Base-by-base conservation (phyloP, 495 filamentous ascomycete species). In the Xylaria flabelliformis region DNA sequence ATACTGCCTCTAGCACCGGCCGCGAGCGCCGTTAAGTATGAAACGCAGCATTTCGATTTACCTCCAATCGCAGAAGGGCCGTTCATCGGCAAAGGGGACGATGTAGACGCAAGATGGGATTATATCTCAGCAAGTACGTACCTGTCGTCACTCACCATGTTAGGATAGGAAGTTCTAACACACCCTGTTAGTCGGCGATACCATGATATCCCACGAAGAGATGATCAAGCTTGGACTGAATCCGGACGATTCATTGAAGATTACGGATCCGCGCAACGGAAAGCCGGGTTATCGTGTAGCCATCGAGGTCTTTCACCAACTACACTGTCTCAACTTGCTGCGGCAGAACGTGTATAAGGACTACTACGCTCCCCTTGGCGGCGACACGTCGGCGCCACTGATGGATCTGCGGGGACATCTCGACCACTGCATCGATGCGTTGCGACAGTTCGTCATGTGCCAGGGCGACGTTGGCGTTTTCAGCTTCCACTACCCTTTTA, bases 291-390 rank as follows among this genome's bases (percentile, higher is more conserved):
- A 85, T 71, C 79, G 86, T 15, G 83, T 86, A 1, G 85, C 83
- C 8, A 74, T 89, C n/a, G 86, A 89, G 64, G 84, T 88, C 2
- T 88, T 89, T 77, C 85, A 89, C 75, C 85, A 89, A 75, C 78
- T 89, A 24, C 85, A 86, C 73, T 89, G 87, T 76, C 76, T 88
- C 51, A 86, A 88, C 72, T 73, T 87, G 26, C 63, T 88, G 4
- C 80, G 87, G 15, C 84, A 86, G 59, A 80, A 83, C 13, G 80
- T 84, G 2, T 84, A 87, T 73, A 83, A 82, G 36, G 83, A 87
- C 17, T 83, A 88, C 71, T 86, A 86, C 73, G 73, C 78, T 24
- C 76, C 81, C 19, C 67, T 82, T 24, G 83, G 82, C 55, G 81
- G 81, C 1, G 81, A 83, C 51, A 77, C 73, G 15, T 80, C 72